Evolutionary conservation across 2,329 filamentous ascomycete genomes (phyloP), one percentile per base, ranked within the genome.

Genomic region (Fusarium foetens): DNA sequence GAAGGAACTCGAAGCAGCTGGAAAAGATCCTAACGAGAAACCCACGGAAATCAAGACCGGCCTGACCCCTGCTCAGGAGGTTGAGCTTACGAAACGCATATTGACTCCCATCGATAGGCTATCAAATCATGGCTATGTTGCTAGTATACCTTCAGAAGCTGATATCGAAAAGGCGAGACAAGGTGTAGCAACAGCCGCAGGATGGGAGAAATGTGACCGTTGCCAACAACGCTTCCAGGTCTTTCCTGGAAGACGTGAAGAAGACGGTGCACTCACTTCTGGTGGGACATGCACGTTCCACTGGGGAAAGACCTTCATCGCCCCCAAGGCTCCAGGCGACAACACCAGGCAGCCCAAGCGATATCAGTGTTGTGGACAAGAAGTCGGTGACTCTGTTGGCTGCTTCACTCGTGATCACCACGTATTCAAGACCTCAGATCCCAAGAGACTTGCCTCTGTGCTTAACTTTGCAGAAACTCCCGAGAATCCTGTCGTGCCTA

Each of bases 201-300:
- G 93, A 52, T 97, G 92, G 87, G 96, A 99, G 82, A 87, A 90
- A 54, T 99, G 96, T 77, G 95, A 97, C 77, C 91, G 96, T 25
- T 99, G 96, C 81, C 87, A 87, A 45, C 90, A 90, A 38, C 91
- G 95, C 27, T 99, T 99, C 77, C 94, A 97, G 77, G 94, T 97
- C 7, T 98, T 97, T 72, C 94, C 95, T 0, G 94, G 94, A 7
- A 90, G 95, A 45, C 89, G 94, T 59, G 88, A 91, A 65, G 88
- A 91, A 74, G 96, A 97, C 49, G 91, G 91, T 1, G 87, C 92
- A 5, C 87, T 97, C 21, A 88, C 93, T 0, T 92, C 91, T 0
- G 93, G 93, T 29, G 95, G 95, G 0, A 83, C 84, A 39, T 99
- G 97, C 82, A 90, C 84, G 2, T 91, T 95, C 80, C 96, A 99